These are phyloP conservation scores for Aureobasidium subglaciale DNA, from an alignment of 2,329 filamentous ascomycete species.

Conservation along the genomic window DNA sequence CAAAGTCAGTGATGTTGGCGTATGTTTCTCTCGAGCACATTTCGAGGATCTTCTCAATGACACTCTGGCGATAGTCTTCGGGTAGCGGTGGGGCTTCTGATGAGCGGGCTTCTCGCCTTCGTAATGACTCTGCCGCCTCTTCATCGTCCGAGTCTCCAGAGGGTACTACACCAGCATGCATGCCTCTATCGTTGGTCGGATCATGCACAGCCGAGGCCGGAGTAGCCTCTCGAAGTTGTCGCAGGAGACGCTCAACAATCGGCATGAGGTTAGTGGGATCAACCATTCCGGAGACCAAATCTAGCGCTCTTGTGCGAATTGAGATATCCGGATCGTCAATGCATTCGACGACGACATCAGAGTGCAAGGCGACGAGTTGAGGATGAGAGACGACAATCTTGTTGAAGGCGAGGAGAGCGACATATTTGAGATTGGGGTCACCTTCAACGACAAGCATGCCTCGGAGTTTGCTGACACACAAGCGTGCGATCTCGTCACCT, in stretches of 20 bases:
- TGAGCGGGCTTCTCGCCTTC: slow-evolving; percentile 43
- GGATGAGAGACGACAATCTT: slow-evolving; percentile 88
- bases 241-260: slow-evolving; percentile 80
- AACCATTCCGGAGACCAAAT: slow-evolving; percentile 91
- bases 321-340: slow-evolving; percentile 95
- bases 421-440: slow-evolving; percentile 95
- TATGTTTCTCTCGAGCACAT: slow-evolving; percentile 93
- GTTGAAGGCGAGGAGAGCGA: slow-evolving; percentile 89
- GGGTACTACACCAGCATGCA: slow-evolving; percentile 37
- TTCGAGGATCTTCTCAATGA: slow-evolving; percentile 72
- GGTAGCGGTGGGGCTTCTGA: slow-evolving; percentile 58
- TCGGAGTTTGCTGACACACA: slow-evolving; percentile 87
- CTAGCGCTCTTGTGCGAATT: slow-evolving; percentile 85
- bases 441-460: slow-evolving; percentile 92
- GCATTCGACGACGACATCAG: slow-evolving; percentile 93
- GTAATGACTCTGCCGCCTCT: slow-evolving; percentile 49
- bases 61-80: slow-evolving; percentile 76
- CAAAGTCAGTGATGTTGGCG: slow-evolving; percentile 77
- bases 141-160: slow-evolving; percentile 52
- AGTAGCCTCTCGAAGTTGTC: slow-evolving; percentile 66
- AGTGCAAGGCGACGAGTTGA: slow-evolving; percentile 80
- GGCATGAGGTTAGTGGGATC: slow-evolving; percentile 74
- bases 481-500: slow-evolving; percentile 80
- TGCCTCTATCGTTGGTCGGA: slow-evolving; percentile 40
- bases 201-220: slow-evolving; percentile 44